phyloP scores from a whole-genome alignment of 352 stramenopile species.

The Sclerospora graminicola region DNA sequence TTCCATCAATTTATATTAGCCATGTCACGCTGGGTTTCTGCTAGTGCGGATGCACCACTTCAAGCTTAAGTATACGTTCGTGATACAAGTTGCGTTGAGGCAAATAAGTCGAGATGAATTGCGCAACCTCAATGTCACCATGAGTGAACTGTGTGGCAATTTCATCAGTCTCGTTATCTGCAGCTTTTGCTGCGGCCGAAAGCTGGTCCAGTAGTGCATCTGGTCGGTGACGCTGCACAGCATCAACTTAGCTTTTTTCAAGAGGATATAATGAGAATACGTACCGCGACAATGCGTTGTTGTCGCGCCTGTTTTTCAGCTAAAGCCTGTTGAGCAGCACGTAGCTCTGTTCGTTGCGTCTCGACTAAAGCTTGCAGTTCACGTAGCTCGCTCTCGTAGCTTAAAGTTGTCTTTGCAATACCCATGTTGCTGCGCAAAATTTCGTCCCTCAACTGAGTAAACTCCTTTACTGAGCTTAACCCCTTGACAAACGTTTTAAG shows the following conservation, averaged over 20 bases:
- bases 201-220: constrained; percentile 68
- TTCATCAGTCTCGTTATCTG: constrained; percentile 63
- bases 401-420: constrained; percentile 59
- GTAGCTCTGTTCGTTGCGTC: constrained; percentile 33
- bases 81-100: constrained; percentile 65
- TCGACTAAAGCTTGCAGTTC: constrained; percentile 44
- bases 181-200: constrained; percentile 35
- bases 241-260: neutral
- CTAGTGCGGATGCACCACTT: constrained; percentile 53
- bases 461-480: constrained; percentile 52
- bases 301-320: constrained; percentile 63
- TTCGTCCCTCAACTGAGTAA: constrained; percentile 60
- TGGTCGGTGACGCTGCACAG: constrained; percentile 45
- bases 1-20: neutral
- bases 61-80: constrained; percentile 66
- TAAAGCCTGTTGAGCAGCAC: constrained; percentile 39
- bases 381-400: constrained; percentile 38
- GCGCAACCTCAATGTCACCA: constrained; percentile 53
- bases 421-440: constrained; percentile 71
- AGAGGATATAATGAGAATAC: too few relatives aligned
- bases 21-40: neutral
- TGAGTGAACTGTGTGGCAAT: constrained; percentile 62
- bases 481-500: constrained; percentile 57
- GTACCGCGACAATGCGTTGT: constrained; percentile 56
- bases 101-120: constrained; percentile 59